These are phyloP conservation scores for Salvia splendens DNA, from an alignment of 257 asterid species.

Conservation along the genomic window DNA sequence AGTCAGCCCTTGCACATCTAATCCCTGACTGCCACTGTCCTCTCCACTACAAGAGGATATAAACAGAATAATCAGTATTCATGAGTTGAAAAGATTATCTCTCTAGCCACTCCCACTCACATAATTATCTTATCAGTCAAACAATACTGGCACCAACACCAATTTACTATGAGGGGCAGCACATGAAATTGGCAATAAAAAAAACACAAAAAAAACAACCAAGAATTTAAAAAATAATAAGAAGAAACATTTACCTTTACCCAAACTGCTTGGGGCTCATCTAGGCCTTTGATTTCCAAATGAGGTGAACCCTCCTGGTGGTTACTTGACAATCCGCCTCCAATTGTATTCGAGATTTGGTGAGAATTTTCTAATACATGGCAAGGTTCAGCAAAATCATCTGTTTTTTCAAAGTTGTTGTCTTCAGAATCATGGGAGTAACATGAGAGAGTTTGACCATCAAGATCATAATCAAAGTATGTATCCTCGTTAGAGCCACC, in stretches of 20 bases:
- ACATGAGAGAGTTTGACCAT: constrained; percentile 50
- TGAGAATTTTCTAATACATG: constrained; percentile 37
- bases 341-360: constrained; percentile 41
- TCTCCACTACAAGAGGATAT: constrained; percentile 71
- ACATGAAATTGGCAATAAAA: constrained; percentile 3
- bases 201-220: background rate
- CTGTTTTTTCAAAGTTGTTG: constrained; percentile 53
- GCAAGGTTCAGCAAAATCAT: constrained; percentile 47
- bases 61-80: constrained; percentile 30
- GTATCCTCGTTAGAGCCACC: constrained; percentile 47
- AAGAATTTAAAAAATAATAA: background rate
- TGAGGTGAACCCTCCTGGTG: constrained; percentile 49
- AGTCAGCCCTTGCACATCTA: constrained; percentile 85
- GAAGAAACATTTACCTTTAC: constrained; percentile 64
- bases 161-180: background rate
- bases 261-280: constrained; percentile 89
- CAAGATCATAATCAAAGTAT: constrained; percentile 53
- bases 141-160: no score
- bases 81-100: background rate
- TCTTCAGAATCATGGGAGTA: constrained; percentile 67
- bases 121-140: background rate
- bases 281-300: constrained; percentile 51
- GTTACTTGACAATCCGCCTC: constrained; percentile 41
- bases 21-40: constrained; percentile 99
- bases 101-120: constrained; percentile 5